phyloP scores from a whole-genome alignment of 345 rosid genomes.

The Microcos paniculata region DNA sequence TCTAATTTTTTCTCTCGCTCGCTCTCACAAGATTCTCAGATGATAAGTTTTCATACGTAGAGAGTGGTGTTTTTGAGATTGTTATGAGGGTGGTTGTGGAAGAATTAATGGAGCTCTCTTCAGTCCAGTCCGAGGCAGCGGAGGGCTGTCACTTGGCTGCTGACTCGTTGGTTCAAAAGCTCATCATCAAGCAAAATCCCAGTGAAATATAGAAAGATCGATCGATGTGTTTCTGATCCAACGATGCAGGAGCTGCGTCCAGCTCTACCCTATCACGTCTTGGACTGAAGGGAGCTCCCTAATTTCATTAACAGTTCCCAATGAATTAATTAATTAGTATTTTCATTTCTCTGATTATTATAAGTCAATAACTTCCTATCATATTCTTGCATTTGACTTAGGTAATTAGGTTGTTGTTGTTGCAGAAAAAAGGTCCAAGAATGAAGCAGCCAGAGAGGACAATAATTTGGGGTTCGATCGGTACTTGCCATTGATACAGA shows the following conservation, averaged over 20 bases:
- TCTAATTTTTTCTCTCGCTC: not conserved
- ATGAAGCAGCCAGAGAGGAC: too few species aligned
- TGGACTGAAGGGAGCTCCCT: slow-evolving; percentile 68
- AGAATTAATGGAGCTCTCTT: slow-evolving; percentile 47
- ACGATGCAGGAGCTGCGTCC: slow-evolving; percentile 48
- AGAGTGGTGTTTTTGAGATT: too few species aligned
- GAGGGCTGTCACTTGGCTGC: slow-evolving; percentile 37
- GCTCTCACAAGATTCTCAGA: not conserved
- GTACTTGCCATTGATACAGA: too few species aligned
- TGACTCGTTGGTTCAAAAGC: slow-evolving; percentile 50
- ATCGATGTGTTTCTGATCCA: slow-evolving; percentile 38
- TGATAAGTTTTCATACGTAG: not conserved
- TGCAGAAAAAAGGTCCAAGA: too few species aligned
- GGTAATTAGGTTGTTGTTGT: too few species aligned
- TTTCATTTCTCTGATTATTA: too few species aligned
- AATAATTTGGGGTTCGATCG: too few species aligned
- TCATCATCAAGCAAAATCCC: slow-evolving; percentile 18
- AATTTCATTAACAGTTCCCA: not conserved
- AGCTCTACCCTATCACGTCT: slow-evolving; percentile 38
- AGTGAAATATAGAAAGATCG: not conserved
- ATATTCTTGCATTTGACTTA: too few species aligned
- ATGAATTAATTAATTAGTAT: too few species aligned
- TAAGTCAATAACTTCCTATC: too few species aligned
- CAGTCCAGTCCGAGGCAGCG: slow-evolving; percentile 40
- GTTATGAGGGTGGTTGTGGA: too few species aligned